Percentiles rank a stretch among this genome's conserved stretches.
Conservation (phyloP, 2,329 filamentous ascomycete genomes). For the Claviceps quebecensis region DNA sequence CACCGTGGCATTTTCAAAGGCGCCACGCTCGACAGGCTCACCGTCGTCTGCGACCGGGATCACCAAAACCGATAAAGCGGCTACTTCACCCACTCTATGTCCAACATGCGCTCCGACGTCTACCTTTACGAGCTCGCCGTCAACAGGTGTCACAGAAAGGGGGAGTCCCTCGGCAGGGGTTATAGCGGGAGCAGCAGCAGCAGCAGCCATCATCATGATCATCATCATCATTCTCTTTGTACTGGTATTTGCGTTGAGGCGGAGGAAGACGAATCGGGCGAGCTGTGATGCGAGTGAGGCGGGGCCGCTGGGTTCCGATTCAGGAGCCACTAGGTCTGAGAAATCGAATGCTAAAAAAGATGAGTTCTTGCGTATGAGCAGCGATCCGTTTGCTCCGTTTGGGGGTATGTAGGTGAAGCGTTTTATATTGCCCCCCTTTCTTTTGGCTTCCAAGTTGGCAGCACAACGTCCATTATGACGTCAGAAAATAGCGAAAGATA, state of each 20-base stretch:
- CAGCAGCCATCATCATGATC: constrained; percentile 13
- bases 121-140: background rate
- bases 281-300: constrained; percentile 3
- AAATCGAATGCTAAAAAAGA: constrained; percentile 9
- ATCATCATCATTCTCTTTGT: constrained; percentile 14
- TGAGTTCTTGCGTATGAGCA: constrained; percentile 7
- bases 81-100: background rate
- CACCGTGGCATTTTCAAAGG: constrained; percentile 18
- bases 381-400: constrained; percentile 29
- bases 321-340: background rate
- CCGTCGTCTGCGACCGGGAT: background rate
- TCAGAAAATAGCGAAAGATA: background rate
- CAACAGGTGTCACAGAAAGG: background rate
- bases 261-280: constrained; percentile 6
- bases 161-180: constrained; percentile 15
- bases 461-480: too few species aligned
- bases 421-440: background rate
- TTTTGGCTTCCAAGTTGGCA: too few species aligned
- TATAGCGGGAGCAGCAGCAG: constrained; percentile 20
- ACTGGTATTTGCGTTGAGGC: constrained; percentile 10
- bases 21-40: constrained; percentile 9
- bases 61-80: background rate
- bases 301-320: constrained; percentile 4
- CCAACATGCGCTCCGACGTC: background rate
- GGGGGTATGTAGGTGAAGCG: constrained; percentile 22